These are phyloP conservation scores for Amanita brunnescens DNA, from an alignment of 768 basidiomycete genomes.

Conservation along the genomic window DNA sequence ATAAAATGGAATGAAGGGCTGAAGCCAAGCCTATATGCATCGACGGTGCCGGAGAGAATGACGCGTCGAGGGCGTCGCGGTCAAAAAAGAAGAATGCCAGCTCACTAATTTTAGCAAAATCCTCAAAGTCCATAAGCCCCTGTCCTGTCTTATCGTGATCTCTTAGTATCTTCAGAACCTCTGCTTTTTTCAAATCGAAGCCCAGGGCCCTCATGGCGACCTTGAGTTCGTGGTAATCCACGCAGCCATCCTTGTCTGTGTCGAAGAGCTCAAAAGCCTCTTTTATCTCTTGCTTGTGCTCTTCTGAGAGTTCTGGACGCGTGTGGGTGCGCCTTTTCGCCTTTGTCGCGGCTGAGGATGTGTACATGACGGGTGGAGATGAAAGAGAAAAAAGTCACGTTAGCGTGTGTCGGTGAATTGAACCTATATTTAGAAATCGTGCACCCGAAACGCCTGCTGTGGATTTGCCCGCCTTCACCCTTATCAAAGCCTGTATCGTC, in stretches of 20 bases:
- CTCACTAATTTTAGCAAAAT: slow-evolving; percentile 91
- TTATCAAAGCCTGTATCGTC: not conserved
- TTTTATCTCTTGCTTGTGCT: slow-evolving; percentile 93
- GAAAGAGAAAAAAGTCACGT: slow-evolving; percentile 5
- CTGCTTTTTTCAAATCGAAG: slow-evolving; percentile 97
- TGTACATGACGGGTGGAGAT: slow-evolving; percentile 36
- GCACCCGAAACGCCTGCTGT: not conserved
- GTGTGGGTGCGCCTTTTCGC: slow-evolving; percentile 63
- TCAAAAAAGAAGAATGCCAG: slow-evolving; percentile 10
- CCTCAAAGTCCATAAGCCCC: slow-evolving; percentile 85
- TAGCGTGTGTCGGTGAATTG: slow-evolving; percentile 4
- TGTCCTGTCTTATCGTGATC: slow-evolving; percentile 84
- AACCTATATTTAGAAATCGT: slow-evolving; percentile 1
- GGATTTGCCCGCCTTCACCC: not conserved
- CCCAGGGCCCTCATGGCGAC: slow-evolving; percentile 98
- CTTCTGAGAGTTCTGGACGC: slow-evolving; percentile 79
- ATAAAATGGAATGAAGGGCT: slow-evolving; percentile 2
- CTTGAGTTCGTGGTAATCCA: slow-evolving; percentile 98
- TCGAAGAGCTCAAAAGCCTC: slow-evolving; percentile 99
- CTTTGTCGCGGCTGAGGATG: slow-evolving; percentile 59
- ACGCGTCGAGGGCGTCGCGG: slow-evolving; percentile 1
- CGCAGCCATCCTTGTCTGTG: slow-evolving; percentile 92
- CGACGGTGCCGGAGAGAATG: not conserved
- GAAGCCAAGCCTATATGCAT: not conserved
- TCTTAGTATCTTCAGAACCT: slow-evolving; percentile 88